Conservation (phyloP, 2,329 filamentous ascomycete species). For the Paradendryphiella salina region DNA sequence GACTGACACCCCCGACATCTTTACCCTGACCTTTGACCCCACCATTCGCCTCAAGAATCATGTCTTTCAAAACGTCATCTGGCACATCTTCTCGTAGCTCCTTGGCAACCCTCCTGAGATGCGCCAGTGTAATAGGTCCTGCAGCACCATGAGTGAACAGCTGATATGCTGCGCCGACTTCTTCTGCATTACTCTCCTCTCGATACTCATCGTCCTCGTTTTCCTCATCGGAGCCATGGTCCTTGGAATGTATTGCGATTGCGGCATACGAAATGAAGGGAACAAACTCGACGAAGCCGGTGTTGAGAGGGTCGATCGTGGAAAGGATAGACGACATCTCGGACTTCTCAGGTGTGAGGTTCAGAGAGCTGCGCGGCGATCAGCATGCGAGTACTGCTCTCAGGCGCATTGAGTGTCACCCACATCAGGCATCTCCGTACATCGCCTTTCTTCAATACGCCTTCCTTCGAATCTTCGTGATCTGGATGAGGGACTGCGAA, state of each 20-base stretch:
- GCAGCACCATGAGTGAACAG: conserved; percentile 69
- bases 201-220: conserved; percentile 46
- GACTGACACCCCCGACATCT: conserved; percentile 65
- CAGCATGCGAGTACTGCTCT: conserved; percentile 4
- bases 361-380: conserved; percentile 67
- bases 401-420: conserved; percentile 1
- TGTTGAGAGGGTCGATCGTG: conserved; percentile 79
- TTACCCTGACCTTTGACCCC: conserved; percentile 63
- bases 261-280: conserved; percentile 88
- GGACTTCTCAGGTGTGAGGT: conserved; percentile 65
- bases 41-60: conserved; percentile 93
- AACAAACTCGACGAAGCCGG: conserved; percentile 76
- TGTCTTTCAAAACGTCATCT: conserved; percentile 84
- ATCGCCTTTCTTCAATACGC: conserved; percentile 50
- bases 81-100: conserved; percentile 81
- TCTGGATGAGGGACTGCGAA: conserved; percentile 63
- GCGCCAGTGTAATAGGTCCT: conserved; percentile 74
- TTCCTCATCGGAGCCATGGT: conserved; percentile 45
- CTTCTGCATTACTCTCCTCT: conserved; percentile 54
- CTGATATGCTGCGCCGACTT: conserved; percentile 79
- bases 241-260: conserved; percentile 69
- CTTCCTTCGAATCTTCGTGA: conserved; percentile 67
- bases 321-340: conserved; percentile 78
- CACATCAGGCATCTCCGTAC: conserved; percentile 59
- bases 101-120: conserved; percentile 76